These are phyloP conservation scores for Aspergillus bombycis DNA, from an alignment of 2,329 filamentous ascomycete genomes.

Conservation along the genomic window DNA sequence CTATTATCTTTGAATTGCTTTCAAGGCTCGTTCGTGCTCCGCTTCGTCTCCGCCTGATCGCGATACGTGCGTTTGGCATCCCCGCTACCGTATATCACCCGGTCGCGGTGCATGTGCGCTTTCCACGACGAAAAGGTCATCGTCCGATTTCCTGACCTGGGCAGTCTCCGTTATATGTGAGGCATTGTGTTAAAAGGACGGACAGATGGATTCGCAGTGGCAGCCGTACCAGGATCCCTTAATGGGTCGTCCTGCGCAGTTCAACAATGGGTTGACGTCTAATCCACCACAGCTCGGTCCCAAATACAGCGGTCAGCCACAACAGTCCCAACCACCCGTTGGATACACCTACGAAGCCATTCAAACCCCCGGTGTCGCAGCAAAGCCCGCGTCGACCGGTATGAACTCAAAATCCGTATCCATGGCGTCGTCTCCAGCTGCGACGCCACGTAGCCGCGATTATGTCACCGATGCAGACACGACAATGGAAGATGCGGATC, in stretches of 20 bases:
- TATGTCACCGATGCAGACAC: conserved; percentile 70
- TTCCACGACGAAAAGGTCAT: conserved; percentile 28
- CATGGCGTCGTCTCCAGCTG: conserved; percentile 62
- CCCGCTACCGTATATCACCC: conserved; percentile 31
- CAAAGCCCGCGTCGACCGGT: conserved; percentile 38
- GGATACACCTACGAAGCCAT: conserved; percentile 72
- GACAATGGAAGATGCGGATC: conserved; percentile 86
- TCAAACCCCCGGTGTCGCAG: conserved; percentile 48
- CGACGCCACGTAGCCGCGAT: conserved; percentile 65
- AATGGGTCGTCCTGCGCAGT: conserved; percentile 65
- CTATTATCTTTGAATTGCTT: conserved; percentile 22
- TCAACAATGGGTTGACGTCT: conserved; percentile 57
- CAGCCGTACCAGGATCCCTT: conserved; percentile 67
- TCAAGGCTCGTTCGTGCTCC: conserved; percentile 17
- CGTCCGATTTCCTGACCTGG: conserved; percentile 17
- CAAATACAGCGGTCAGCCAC: conserved; percentile 51
- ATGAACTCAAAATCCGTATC: conserved; percentile 54
- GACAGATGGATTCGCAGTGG: conserved; percentile 64
- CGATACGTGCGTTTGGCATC: conserved; percentile 33
- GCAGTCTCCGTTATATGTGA: conserved; percentile 8
- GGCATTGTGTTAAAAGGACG: conserved; percentile 18
- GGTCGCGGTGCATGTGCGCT: conserved; percentile 36
- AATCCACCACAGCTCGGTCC: conserved; percentile 55
- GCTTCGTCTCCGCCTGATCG: conserved; percentile 27
- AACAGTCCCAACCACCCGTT: conserved; percentile 55